Conservation (phyloP, 257 asterid species). For the Paraleonurus japonicus region DNA sequence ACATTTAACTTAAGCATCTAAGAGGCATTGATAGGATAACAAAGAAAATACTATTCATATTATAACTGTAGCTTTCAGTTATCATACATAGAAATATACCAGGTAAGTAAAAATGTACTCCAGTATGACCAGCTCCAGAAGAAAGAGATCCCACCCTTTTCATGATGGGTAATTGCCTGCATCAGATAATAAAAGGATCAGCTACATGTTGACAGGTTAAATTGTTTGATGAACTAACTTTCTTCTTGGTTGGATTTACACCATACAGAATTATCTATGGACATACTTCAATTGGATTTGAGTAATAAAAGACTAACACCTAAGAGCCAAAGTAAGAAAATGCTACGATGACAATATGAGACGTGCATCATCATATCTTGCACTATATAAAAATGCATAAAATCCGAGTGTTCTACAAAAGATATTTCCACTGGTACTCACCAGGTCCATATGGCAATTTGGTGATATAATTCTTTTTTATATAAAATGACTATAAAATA, state of each 20-base stretch:
- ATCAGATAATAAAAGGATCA: conserved; percentile 9
- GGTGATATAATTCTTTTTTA: not conserved
- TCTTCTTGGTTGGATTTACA: conserved; percentile 3
- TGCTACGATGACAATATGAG: not conserved
- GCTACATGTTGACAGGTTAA: not conserved
- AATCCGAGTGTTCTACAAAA: not conserved
- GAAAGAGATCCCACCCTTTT: conserved; percentile 60
- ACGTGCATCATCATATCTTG: not conserved
- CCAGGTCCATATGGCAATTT: not conserved
- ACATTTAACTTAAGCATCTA: not conserved
- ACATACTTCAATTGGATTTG: not conserved
- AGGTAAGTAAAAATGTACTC: conserved; percentile 79
- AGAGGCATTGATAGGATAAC: not conserved
- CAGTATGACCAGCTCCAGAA: conserved; percentile 89
- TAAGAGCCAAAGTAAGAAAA: conserved; percentile 2
- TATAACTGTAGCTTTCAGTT: not conserved
- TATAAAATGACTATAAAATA: not conserved
- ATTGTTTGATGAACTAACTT: not conserved
- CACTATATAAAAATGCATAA: not conserved
- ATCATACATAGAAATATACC: conserved; percentile 40
- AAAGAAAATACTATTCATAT: not conserved
- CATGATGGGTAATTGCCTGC: conserved; percentile 52
- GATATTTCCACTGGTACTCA: not conserved
- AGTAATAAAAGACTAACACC: not conserved
- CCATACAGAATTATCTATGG: not conserved